Evolutionary conservation across 2,329 filamentous ascomycete genomes (phyloP).

Genomic region (Monosporascus ibericus): DNA sequence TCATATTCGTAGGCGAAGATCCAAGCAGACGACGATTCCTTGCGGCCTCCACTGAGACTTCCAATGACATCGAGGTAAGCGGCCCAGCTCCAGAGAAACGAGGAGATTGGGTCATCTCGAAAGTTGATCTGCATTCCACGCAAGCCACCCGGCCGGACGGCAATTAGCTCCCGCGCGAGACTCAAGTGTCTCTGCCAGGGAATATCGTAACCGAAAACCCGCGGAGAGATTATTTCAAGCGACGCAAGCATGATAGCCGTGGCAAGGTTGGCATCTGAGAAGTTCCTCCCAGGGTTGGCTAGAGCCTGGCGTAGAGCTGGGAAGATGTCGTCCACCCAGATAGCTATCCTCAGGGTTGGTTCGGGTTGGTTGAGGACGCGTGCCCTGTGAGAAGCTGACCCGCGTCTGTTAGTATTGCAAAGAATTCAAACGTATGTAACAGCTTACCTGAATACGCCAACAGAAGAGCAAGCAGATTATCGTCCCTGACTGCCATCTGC

Average conservation of each 20-base stretch:
- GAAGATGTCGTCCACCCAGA: conserved; percentile 75
- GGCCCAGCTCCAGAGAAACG: conserved; percentile 77
- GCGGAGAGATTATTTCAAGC: conserved; percentile 76
- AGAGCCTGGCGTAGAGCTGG: conserved; percentile 65
- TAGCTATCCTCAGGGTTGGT: conserved; percentile 69
- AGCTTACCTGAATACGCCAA: conserved; percentile 62
- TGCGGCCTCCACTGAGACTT: conserved; percentile 56
- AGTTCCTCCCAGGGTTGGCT: conserved; percentile 51
- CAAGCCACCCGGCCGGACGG: conserved; percentile 45
- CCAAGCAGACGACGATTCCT: conserved; percentile 43
- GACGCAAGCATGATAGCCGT: conserved; percentile 82
- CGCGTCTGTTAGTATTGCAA: conserved; percentile 9
- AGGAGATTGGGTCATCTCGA: conserved; percentile 53
- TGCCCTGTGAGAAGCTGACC: conserved; percentile 66
- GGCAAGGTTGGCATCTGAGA: conserved; percentile 68
- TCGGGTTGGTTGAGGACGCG: conserved; percentile 67
- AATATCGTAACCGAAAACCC: conserved; percentile 73
- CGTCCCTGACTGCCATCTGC: conserved; percentile 60
- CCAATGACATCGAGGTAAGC: conserved; percentile 78
- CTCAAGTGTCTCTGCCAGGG: conserved; percentile 76
- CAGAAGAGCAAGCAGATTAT: conserved; percentile 69
- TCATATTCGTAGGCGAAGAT: conserved; percentile 46
- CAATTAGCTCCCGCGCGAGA: conserved; percentile 69
- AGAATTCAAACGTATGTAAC: not conserved
- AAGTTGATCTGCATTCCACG: conserved; percentile 47